Conservation (phyloP, 2,329 filamentous ascomycete species). For the Davidsoniella virescens region DNA sequence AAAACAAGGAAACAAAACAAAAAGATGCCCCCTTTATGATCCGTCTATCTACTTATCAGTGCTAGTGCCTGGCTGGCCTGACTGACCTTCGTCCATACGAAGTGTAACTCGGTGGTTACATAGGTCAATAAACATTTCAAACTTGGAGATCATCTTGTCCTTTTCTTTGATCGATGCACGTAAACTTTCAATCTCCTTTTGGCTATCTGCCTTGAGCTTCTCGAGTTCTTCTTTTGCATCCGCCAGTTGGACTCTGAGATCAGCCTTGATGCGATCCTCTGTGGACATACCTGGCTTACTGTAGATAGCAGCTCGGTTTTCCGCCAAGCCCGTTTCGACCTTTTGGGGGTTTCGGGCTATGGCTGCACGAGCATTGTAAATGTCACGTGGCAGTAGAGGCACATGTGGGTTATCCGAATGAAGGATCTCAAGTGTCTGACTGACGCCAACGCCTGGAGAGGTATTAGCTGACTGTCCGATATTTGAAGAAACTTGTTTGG, state of each 20-base stretch:
- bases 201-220: constrained; percentile 37
- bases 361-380: constrained; percentile 50
- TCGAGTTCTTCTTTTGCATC: constrained; percentile 40
- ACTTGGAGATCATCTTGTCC: constrained; percentile 44
- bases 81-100: constrained; percentile 25
- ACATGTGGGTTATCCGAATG: constrained; percentile 48
- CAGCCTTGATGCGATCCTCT: constrained; percentile 47
- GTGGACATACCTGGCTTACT: constrained; percentile 47
- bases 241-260: constrained; percentile 43
- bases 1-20: no score
- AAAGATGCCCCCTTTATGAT: not conserved
- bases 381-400: constrained; percentile 46
- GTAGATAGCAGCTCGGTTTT: constrained; percentile 47
- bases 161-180: constrained; percentile 46
- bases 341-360: constrained; percentile 50
- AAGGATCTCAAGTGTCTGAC: constrained; percentile 48
- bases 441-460: constrained; percentile 41
- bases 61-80: constrained; percentile 14
- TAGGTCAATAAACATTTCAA: constrained; percentile 55
- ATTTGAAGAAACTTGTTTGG: constrained; percentile 14
- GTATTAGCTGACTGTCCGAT: constrained; percentile 11
- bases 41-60: constrained; percentile 2
- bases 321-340: constrained; percentile 41
- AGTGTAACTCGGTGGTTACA: constrained; percentile 52
- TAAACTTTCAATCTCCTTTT: constrained; percentile 41